A percentile compares a stretch with the other conserved stretches of the same genome.
Conservation (phyloP, 768 basidiomycete species). For the Tylopilus sp. region DNA sequence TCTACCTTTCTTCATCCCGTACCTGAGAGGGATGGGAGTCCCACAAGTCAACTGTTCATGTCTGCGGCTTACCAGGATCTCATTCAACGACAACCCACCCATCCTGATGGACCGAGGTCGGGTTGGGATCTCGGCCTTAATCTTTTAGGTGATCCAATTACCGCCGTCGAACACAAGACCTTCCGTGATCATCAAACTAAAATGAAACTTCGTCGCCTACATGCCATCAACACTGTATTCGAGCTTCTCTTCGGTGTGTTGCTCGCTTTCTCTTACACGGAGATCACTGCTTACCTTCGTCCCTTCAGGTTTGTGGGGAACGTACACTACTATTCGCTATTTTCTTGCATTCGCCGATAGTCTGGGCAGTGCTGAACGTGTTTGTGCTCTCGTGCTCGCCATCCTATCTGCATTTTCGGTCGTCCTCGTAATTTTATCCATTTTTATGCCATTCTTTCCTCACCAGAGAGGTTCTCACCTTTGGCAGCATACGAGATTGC, state of each 20-base stretch:
- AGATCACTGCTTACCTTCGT: neutral
- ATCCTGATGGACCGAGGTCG: conserved; percentile 36
- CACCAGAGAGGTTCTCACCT: conserved; percentile 15
- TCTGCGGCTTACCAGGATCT: conserved; percentile 37
- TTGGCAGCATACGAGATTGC: conserved; percentile 11
- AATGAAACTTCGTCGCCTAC: conserved; percentile 35
- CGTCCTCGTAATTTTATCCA: conserved; percentile 33
- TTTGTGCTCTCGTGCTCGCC: conserved; percentile 30
- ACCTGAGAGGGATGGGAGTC: conserved; percentile 13
- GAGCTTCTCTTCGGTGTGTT: conserved; percentile 36
- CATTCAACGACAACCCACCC: conserved; percentile 39
- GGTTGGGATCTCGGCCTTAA: conserved; percentile 31
- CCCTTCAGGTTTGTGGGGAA: conserved; percentile 51
- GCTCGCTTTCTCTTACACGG: conserved; percentile 2
- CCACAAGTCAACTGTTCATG: conserved; percentile 12
- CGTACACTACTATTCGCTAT: conserved; percentile 64
- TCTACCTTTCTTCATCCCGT: conserved; percentile 19
- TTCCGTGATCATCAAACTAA: conserved; percentile 26
- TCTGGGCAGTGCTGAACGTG: conserved; percentile 40
- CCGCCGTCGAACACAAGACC: conserved; percentile 30
- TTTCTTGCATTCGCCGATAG: conserved; percentile 53
- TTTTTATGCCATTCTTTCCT: conserved; percentile 38
- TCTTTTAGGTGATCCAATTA: conserved; percentile 31
- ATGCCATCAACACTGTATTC: conserved; percentile 27
- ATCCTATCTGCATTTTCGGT: conserved; percentile 22